Percentiles rank a stretch among this genome's conserved stretches.
Evolutionary conservation across 805 yeast genomes (phyloP).

Genomic region (Myxozyma melibiosi): DNA sequence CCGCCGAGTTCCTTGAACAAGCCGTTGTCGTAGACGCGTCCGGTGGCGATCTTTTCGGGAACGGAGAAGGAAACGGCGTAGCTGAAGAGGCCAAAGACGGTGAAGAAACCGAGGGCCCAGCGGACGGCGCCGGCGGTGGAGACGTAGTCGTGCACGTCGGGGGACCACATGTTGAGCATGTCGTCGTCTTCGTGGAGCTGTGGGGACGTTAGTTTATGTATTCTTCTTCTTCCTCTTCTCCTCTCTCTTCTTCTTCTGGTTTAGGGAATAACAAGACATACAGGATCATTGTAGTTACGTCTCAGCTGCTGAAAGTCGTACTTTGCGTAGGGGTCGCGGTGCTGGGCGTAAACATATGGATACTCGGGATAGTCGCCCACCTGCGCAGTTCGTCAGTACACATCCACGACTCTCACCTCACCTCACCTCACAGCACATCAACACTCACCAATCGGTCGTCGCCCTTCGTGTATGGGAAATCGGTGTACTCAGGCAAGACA

Average conservation of each 20-base stretch:
- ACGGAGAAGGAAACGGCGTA: constrained; percentile 50
- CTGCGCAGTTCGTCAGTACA: constrained; percentile 11
- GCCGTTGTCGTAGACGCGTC: constrained; percentile 78
- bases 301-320: constrained; percentile 82
- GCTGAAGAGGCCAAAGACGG: constrained; percentile 49
- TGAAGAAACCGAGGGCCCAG: constrained; percentile 60
- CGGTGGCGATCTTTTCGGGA: constrained; percentile 73
- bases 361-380: constrained; percentile 62
- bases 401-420: neutral
- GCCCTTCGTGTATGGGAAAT: constrained; percentile 3
- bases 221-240: neutral
- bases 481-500: constrained; percentile 3
- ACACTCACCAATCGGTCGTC: constrained; percentile 27
- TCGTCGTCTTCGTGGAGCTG: constrained; percentile 67
- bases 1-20: constrained; percentile 74
- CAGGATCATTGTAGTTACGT: constrained; percentile 73
- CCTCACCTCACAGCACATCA: neutral
- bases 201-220: neutral
- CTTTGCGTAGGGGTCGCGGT: constrained; percentile 68
- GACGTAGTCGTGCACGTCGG: constrained; percentile 67
- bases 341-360: constrained; percentile 61
- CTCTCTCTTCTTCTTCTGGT: neutral
- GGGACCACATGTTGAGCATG: constrained; percentile 81
- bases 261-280: constrained; percentile 17
- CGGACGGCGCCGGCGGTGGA: constrained; percentile 62